Evolutionary conservation across 805 yeast species (phyloP), one percentile per base, ranked within the genome.

Genomic region (Candida sonorensis): DNA sequence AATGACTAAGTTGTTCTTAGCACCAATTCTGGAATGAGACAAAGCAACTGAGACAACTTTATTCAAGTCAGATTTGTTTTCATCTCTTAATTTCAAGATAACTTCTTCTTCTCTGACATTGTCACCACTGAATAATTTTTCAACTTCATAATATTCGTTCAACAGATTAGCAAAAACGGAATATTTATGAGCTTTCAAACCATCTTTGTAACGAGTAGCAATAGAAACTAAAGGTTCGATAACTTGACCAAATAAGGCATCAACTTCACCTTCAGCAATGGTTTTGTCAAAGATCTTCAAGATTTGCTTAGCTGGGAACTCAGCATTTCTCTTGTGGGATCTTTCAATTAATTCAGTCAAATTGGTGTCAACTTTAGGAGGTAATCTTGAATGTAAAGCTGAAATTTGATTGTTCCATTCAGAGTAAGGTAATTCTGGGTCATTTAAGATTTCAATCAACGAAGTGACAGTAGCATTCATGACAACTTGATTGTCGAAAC

Each of bases 401-500:
- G 96, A 85, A 23, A 81, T 75, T 46, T 80, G 82, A 48, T 75
- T 71, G 36, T 61, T 63, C 98, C 98, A 92, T 65, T 87, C 95
- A 22, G 94, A 81, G 61, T 76, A 92, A 31, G 99, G 99, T 51
- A 92, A 69, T 38, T 81, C 78, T 30, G 78, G 81, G 52, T 86
- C 75, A 53, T 81, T 75, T 61, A 94, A 67, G 11, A 83, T 78
- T 34, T 72, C 78, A 40, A 82, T 71, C 48, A 88, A 66, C 38
- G 70, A 77, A 50, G 77, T 75, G 50, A 92, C 72, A 20, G 96
- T 81, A 11, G 83, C 67, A 47, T 79, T 80, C 94, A 92, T 76
- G 41, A 88, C 84, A 43, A 86, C 94, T 65, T 90, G 97, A 63
- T 92, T 90, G 57, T 94, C 98, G 50, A 74, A 92, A 43, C 99